Percentiles rank a stretch among this genome's conserved stretches.
phyloP scores from a whole-genome alignment of 2,329 filamentous ascomycete species.

The Ascochyta pisi region DNA sequence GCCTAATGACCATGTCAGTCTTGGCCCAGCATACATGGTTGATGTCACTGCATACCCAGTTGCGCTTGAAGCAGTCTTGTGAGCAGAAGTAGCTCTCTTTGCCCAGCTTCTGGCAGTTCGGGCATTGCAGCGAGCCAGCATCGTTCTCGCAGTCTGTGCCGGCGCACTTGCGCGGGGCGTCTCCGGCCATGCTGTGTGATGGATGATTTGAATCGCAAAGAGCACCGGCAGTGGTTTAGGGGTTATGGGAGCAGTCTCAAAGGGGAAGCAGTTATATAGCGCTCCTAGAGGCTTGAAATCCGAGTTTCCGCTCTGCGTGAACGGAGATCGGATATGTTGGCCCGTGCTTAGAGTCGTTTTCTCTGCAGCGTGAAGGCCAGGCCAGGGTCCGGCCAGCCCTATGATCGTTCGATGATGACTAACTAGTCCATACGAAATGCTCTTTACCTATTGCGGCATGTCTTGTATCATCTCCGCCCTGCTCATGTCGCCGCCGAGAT shows the following conservation, averaged over 20 bases:
- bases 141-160: conserved; percentile 87
- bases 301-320: conserved; percentile 11
- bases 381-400: conserved; percentile 23
- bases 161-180: conserved; percentile 72
- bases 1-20: conserved; percentile 59
- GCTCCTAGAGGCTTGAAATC: background rate
- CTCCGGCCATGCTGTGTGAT: conserved; percentile 39
- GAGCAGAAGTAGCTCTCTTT: conserved; percentile 96
- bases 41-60: conserved; percentile 74
- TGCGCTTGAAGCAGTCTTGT: conserved; percentile 98
- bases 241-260: background rate
- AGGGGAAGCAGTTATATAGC: conserved; percentile 6
- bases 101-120: conserved; percentile 89
- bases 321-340: too few species aligned
- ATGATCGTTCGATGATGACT: conserved; percentile 29
- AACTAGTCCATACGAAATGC: conserved; percentile 20
- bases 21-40: conserved; percentile 14
- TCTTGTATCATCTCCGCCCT: conserved; percentile 24
- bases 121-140: conserved; percentile 86
- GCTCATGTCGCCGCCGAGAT: conserved; percentile 10
- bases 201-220: background rate
- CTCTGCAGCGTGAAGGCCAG: background rate
- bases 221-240: background rate
- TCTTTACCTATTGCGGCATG: conserved; percentile 26
- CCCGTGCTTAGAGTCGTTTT: too few species aligned